phyloP scores from a whole-genome alignment of 768 basidiomycete species.

The Leccinum ochraceum region DNA sequence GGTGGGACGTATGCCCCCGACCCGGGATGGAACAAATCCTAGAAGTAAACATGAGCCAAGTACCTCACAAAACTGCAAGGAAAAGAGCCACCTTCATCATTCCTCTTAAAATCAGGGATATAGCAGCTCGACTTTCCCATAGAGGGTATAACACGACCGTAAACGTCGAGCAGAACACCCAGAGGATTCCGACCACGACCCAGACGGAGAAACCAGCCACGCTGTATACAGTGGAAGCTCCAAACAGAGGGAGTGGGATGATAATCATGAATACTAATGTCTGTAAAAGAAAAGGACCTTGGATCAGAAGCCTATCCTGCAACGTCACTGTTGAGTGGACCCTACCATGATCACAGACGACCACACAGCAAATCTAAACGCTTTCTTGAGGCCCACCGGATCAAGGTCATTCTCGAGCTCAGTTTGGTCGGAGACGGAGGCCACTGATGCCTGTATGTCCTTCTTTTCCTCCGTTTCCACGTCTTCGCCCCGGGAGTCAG shows the following conservation, averaged over 20 bases:
- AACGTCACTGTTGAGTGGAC: neutral
- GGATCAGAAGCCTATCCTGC: neutral
- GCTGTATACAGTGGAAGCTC: slow-evolving; percentile 71
- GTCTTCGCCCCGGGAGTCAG: slow-evolving; percentile 19
- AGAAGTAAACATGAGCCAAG: neutral
- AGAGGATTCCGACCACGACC: slow-evolving; percentile 80
- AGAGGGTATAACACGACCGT: slow-evolving; percentile 84
- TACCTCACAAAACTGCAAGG: neutral
- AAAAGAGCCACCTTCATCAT: slow-evolving; percentile 54
- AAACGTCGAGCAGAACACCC: slow-evolving; percentile 78
- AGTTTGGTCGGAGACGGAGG: slow-evolving; percentile 38
- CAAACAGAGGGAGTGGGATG: slow-evolving; percentile 87
- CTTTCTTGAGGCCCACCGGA: slow-evolving; percentile 61
- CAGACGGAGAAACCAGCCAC: slow-evolving; percentile 69
- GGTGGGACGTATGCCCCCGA: slow-evolving; percentile 39
- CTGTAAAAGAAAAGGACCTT: slow-evolving; percentile 30
- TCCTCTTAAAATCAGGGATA: slow-evolving; percentile 59
- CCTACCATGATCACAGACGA: slow-evolving; percentile 67
- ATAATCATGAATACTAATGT: slow-evolving; percentile 65
- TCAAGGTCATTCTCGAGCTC: slow-evolving; percentile 62
- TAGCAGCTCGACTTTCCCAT: slow-evolving; percentile 75
- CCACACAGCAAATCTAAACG: slow-evolving; percentile 80
- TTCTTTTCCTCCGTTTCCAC: slow-evolving; percentile 43
- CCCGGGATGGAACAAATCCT: slow-evolving; percentile 45
- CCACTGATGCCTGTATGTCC: slow-evolving; percentile 28